phyloP scores from a whole-genome alignment of 2,329 filamentous ascomycete genomes.

The Scorias spongiosa region DNA sequence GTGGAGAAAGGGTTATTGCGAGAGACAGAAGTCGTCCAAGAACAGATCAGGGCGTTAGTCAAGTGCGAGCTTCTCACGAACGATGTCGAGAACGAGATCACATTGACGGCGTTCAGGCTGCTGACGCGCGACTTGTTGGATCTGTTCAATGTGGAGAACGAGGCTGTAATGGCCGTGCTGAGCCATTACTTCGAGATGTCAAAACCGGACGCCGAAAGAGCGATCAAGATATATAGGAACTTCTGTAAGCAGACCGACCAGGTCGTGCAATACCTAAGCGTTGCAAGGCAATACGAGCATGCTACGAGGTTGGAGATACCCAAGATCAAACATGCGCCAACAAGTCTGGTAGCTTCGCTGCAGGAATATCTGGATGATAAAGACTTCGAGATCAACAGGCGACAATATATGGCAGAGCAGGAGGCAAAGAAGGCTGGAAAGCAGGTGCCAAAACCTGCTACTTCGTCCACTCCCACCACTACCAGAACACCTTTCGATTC shows the following conservation, averaged over 20 bases:
- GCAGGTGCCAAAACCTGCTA: conserved; percentile 12
- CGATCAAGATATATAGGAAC: conserved; percentile 78
- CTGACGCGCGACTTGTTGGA: conserved; percentile 79
- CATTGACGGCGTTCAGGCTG: conserved; percentile 80
- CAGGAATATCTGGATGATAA: conserved; percentile 91
- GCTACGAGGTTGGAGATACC: conserved; percentile 88
- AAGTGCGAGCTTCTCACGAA: conserved; percentile 81
- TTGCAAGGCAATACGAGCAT: conserved; percentile 80
- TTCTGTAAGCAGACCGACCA: conserved; percentile 87
- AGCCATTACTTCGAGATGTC: conserved; percentile 99
- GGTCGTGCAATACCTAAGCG: conserved; percentile 76
- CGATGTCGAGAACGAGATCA: conserved; percentile 93
- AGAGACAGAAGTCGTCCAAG: conserved; percentile 82
- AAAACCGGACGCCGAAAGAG: conserved; percentile 77
- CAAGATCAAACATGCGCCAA: conserved; percentile 91
- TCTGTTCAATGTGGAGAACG: conserved; percentile 88
- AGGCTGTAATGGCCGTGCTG: conserved; percentile 91
- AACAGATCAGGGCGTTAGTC: conserved; percentile 69
- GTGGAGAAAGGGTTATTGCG: conserved; percentile 85
- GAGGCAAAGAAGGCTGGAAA: conserved; percentile 48
- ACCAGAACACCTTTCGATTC: conserved; percentile 9
- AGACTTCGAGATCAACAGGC: conserved; percentile 84
- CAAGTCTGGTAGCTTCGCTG: conserved; percentile 73
- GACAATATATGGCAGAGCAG: conserved; percentile 82
- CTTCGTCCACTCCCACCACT: conserved; percentile 21